Evolutionary conservation across 148 eudicot genomes (phyloP).

Genomic region (Rhododendron griersonianum): DNA sequence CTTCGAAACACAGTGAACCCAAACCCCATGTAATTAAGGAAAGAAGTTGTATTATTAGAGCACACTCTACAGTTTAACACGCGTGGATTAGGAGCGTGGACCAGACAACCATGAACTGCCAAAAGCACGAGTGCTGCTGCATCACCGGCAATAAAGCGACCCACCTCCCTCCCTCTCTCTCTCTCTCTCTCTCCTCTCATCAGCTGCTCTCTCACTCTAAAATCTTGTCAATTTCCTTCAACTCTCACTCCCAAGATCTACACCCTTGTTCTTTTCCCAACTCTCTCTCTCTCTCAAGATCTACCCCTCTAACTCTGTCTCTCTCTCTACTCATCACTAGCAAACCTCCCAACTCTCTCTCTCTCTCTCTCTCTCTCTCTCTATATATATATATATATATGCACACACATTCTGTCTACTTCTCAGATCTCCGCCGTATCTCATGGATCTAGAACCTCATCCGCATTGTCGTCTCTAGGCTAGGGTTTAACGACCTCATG

Average conservation of each 20-base stretch:
- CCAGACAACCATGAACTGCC: conserved; percentile 3
- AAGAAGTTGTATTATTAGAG: not conserved
- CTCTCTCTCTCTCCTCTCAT: not conserved
- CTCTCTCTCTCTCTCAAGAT: not conserved
- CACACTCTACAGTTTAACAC: not conserved
- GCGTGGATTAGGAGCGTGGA: conserved; percentile 8
- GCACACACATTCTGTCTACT: not conserved
- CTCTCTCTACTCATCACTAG: not conserved
- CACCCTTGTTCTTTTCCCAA: too few relatives aligned
- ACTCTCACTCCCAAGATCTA: conserved; percentile 10
- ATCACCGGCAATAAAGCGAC: conserved; percentile 7
- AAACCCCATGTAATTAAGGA: not conserved
- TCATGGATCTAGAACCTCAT: conserved; percentile 6
- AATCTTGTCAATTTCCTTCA: not conserved
- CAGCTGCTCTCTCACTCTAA: not conserved
- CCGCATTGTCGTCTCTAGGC: conserved; percentile 7
- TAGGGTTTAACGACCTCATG: conserved; percentile 4
- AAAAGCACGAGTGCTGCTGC: conserved; percentile 1
- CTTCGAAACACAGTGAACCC: not conserved
- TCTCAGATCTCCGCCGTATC: conserved; percentile 6
- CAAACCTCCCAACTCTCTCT: not conserved
- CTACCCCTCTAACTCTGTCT: not conserved
- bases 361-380: not conserved
- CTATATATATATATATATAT: too few relatives aligned
- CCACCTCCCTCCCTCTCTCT: not conserved